phyloP scores from a whole-genome alignment of 345 rosid genomes.

The Conringia planisiliqua region DNA sequence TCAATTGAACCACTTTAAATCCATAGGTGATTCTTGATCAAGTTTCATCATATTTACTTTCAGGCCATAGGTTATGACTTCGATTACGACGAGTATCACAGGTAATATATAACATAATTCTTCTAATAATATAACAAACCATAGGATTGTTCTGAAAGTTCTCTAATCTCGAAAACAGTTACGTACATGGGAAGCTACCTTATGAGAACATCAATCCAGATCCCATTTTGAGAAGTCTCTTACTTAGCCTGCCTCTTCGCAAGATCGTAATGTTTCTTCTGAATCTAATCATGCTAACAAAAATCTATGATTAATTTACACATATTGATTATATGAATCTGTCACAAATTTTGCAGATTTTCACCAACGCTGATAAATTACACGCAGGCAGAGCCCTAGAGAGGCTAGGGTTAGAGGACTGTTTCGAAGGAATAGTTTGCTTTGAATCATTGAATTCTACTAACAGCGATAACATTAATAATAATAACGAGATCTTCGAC shows the following conservation, averaged over 20 bases:
- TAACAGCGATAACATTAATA: neutral
- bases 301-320: neutral
- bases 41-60: neutral
- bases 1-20: neutral
- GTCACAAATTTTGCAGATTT: conserved; percentile 44
- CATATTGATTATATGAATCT: neutral
- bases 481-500: conserved; percentile 47
- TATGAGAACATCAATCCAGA: conserved; percentile 75
- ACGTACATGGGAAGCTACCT: conserved; percentile 74
- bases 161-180: conserved; percentile 25
- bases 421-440: conserved; percentile 78
- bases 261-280: conserved; percentile 47
- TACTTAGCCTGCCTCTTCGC: conserved; percentile 58
- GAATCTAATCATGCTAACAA: neutral
- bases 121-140: neutral
- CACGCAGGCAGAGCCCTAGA: conserved; percentile 63
- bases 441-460: conserved; percentile 71
- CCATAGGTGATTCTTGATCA: neutral
- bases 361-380: conserved; percentile 71
- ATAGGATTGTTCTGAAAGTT: neutral
- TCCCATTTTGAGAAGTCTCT: conserved; percentile 62
- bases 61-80: conserved; percentile 63
- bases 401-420: conserved; percentile 70
- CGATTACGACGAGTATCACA: conserved; percentile 75
- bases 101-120: conserved; percentile 30